Percentiles rank a stretch among this genome's conserved stretches.
phyloP scores from a whole-genome alignment of 1,139 yeast species.

The Blastobotrys aristatus region DNA sequence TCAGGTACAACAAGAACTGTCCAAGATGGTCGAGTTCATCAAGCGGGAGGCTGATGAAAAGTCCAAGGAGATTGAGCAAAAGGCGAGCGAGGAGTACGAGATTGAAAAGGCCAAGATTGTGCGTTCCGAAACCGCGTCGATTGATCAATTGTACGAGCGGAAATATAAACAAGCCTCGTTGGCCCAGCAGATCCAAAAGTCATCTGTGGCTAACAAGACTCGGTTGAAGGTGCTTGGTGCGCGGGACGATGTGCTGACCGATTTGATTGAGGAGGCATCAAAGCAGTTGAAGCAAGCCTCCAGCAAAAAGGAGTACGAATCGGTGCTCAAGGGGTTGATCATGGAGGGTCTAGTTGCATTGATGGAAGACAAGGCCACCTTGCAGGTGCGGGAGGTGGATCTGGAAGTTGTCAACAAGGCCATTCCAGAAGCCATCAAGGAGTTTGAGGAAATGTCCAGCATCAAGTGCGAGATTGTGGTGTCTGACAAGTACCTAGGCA shows the following conservation, averaged over 20 bases:
- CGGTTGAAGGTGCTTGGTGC: slow-evolving; percentile 85
- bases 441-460: slow-evolving; percentile 48
- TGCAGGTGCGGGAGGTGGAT: slow-evolving; percentile 70
- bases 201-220: slow-evolving; percentile 91
- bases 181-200: slow-evolving; percentile 92
- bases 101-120: slow-evolving; percentile 95
- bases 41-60: slow-evolving; percentile 98
- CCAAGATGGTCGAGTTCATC: slow-evolving; percentile 98
- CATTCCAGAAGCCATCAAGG: slow-evolving; percentile 54
- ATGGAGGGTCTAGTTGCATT: slow-evolving; percentile 77
- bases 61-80: slow-evolving; percentile 90
- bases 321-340: slow-evolving; percentile 68
- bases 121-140: slow-evolving; percentile 83
- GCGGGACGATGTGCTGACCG: slow-evolving; percentile 74
- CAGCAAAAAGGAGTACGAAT: slow-evolving; percentile 54
- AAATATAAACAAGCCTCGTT: slow-evolving; percentile 87
- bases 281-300: slow-evolving; percentile 54
- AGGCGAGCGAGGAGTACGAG: slow-evolving; percentile 98
- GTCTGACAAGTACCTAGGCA: slow-evolving; percentile 40
- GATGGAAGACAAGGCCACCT: slow-evolving; percentile 60
- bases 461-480: slow-evolving; percentile 25
- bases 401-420: slow-evolving; percentile 59
- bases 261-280: slow-evolving; percentile 67
- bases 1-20: slow-evolving; percentile 75
- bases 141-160: slow-evolving; percentile 74